Evolutionary conservation across 2,329 filamentous ascomycete genomes (phyloP).

Genomic region (Blastomyces parvus): DNA sequence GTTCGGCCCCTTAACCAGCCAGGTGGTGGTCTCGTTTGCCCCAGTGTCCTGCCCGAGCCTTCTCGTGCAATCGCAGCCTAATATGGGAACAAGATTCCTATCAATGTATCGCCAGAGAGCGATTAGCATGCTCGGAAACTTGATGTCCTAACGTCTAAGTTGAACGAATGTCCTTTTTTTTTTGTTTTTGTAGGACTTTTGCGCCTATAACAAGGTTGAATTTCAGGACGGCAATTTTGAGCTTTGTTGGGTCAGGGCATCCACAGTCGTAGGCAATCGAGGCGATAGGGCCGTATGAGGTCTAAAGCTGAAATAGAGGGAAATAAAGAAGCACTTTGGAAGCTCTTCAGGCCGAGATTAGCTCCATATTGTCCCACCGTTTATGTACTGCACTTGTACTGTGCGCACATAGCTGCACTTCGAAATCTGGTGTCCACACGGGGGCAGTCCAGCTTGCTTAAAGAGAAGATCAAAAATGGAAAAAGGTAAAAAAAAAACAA

Average conservation of each 20-base stretch:
- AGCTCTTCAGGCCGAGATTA: background rate
- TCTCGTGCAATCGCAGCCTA: conserved; percentile 61
- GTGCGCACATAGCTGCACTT: too few relatives aligned
- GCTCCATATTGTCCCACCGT: background rate
- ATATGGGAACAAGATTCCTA: conserved; percentile 64
- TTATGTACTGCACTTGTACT: too few relatives aligned
- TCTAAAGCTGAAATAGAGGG: background rate
- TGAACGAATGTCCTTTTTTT: background rate
- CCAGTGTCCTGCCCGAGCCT: too few relatives aligned
- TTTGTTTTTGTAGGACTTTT: background rate
- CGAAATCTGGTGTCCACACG: too few relatives aligned
- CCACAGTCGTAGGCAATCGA: conserved; percentile 25
- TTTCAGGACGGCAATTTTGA: conserved; percentile 55
- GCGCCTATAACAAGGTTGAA: conserved; percentile 27
- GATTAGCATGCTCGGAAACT: conserved; percentile 75
- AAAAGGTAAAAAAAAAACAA: too few relatives aligned
- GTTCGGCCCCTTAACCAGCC: too few relatives aligned
- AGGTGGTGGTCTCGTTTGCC: too few relatives aligned
- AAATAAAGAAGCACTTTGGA: background rate
- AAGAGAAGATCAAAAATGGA: too few relatives aligned
- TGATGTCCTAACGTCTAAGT: conserved; percentile 44
- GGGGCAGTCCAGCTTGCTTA: too few relatives aligned
- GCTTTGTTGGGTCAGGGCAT: conserved; percentile 50
- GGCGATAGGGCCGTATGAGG: background rate
- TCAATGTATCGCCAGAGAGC: conserved; percentile 93